These are phyloP conservation scores for Cercospora sesami DNA, from an alignment of 2,329 filamentous ascomycete genomes.

Conservation along the genomic window DNA sequence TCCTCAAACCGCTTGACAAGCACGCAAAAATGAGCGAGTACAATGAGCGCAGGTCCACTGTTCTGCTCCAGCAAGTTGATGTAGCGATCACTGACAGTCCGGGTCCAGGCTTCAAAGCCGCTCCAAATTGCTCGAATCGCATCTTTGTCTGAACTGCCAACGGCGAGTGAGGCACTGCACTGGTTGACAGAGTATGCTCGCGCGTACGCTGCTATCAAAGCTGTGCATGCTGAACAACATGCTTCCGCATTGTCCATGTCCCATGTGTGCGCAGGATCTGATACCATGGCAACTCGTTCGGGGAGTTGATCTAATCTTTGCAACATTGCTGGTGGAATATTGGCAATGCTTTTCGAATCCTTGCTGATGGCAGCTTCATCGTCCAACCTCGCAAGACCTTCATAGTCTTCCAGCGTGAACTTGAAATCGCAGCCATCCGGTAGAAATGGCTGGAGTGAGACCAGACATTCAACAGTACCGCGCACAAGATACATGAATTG, in stretches of 20 bases:
- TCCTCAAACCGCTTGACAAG: slow-evolving; percentile 13
- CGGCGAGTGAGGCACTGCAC: neutral
- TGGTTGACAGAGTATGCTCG: slow-evolving; percentile 10
- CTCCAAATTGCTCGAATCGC: slow-evolving; percentile 10
- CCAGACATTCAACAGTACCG: slow-evolving; percentile 9
- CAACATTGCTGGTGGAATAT: slow-evolving; percentile 11
- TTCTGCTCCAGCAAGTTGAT: slow-evolving; percentile 12
- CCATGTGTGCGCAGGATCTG: neutral
- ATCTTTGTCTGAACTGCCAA: slow-evolving; percentile 2
- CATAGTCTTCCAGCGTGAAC: slow-evolving; percentile 11
- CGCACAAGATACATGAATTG: slow-evolving; percentile 18
- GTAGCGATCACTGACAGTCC: slow-evolving; percentile 16
- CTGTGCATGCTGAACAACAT: slow-evolving; percentile 13
- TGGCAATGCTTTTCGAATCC: slow-evolving; percentile 4
- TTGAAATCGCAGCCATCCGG: slow-evolving; percentile 20
- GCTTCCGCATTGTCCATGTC: slow-evolving; percentile 11
- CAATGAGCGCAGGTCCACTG: slow-evolving; percentile 8
- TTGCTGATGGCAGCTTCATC: slow-evolving; percentile 1
- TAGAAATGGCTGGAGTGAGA: slow-evolving; percentile 17
- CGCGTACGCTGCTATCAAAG: slow-evolving; percentile 17
- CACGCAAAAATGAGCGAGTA: slow-evolving; percentile 18
- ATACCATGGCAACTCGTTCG: neutral
- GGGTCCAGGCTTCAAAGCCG: slow-evolving; percentile 18
- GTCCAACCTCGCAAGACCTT: slow-evolving; percentile 11
- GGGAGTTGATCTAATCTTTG: slow-evolving; percentile 8